Evolutionary conservation across 1,139 yeast species (phyloP), one percentile per base, ranked within the genome.

Genomic region (Hyphopichia fennica): DNA sequence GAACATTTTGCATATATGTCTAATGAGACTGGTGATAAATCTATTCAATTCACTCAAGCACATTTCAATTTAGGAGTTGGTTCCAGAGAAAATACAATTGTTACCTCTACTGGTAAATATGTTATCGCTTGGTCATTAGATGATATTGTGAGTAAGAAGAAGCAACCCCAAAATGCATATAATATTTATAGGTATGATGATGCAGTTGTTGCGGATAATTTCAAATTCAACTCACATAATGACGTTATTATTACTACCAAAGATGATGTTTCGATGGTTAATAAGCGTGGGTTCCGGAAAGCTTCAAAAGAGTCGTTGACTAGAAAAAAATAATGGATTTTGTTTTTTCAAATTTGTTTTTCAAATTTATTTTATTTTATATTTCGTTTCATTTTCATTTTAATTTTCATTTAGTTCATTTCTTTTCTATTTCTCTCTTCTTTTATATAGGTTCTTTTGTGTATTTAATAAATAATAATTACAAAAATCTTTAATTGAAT

Each of bases 81-180:
- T 40, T 59, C 79, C 29, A 79, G 75, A 47, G 96, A 88, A 54
- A 82, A 86, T 29, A 73, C 83, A 2, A 85, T 89, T 43, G 81
- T 88, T 22, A 78, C 95, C 1, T 82, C 93, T 10, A 71, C 84
- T 2, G 96, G 96, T 1, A 90, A 90, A 13, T 90, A 81, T 61
- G 84, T 89, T 25, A 77, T 90, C 28, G 75, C 87, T 1, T 89
- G 96, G 96, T 80, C 85, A n/a, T 59, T 90, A 54, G 72, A 69
- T 50, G 39, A 45, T 18, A 34, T 44, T 8, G 36, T 44, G 10
- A 25, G 23, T 16, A 37, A 40, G 17, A 34, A 31, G 10, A 79
- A 81, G 54, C 79, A 75, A 45, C 39, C 43, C 11, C 45, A 50
- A 17, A 63, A 66, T 25, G 77, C 86, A 9, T 87, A 87, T 57